Base-by-base conservation (phyloP, 2,329 filamentous ascomycete genomes). In the Pyricularia sp. region DNA sequence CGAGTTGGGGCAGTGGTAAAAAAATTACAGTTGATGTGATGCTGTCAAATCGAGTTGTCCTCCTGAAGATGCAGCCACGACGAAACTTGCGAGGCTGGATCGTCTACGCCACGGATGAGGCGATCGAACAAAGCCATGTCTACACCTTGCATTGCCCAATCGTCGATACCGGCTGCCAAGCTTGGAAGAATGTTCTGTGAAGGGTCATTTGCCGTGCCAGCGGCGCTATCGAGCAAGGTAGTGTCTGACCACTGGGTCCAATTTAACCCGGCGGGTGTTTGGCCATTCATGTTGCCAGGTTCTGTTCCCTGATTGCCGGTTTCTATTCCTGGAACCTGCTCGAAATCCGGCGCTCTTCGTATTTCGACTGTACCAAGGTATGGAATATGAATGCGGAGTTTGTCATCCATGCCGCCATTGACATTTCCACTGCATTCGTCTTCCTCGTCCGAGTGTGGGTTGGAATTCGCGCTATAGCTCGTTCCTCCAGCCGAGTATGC, bases 301-400 rank as follows among this genome's bases (percentile, higher is more conserved):
- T 26, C 26, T 4, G 26, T 26, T 26, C 26, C 26, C 4, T 26
- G 26, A 26, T 19, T 19, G 35, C 35, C 16, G 1, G 16, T 19
- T 44, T 44, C 35, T 22, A 16, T 24, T 5, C 55, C 22, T 22
- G 55, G n/a, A n/a, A 9, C 2, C 53, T 10, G 19, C n/a, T 22
- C 55, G 3, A 13, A n/a, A 12, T 30, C 60, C 10, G 3, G 60
- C 19, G 22, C 30, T 30, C 60, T 26, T 28, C 60, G 60, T 19
- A 80, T 75, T 31, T 70, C 72, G 19, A 81, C 71, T 1, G 70
- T 73, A 0, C 78, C 78, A 26, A 79, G 72, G 55, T 78, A 77
- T 0, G 79, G 79, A 22, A 81, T 75, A 13, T 74, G 70, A 13
- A 82, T 75, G 22, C 68, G 67, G 5, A 69, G 66, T 0, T 68